Base-by-base conservation (phyloP, 1,139 yeast genomes). In the Zygosaccharomyces pseudobailii region DNA sequence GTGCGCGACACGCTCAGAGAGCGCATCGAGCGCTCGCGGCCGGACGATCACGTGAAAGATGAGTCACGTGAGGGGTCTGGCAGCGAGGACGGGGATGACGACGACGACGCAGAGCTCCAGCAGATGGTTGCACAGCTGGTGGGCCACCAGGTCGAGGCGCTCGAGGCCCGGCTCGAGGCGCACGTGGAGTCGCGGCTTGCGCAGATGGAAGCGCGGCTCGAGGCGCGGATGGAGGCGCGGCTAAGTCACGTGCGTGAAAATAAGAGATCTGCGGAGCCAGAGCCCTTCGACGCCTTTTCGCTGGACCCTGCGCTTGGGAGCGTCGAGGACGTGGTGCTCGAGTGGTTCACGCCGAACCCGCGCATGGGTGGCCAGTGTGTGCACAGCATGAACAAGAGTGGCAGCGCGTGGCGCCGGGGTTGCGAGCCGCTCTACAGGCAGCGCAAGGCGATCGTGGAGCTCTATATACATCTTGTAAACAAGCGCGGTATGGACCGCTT, bases 291-390 rank as follows among this genome's bases (percentile, higher is more conserved):
- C 21, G 24, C 24, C 9, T 61, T 61, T 42, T 38, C 42, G 13
- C 47, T 60, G 47, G 46, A 55, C 28, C 46, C 56, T 2, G 36
- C 40, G 8, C 42, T 59, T 10, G 45, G 48, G 31, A 40, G 56
- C 7, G 57, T 63, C 20, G 62, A 61, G 41, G 63, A 51, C 24
- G 50, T 63, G 3, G 51, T 63, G 17, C 47, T 57, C 20, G 68
- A 63, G 49, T 63, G 67, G 67, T 63, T 62, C 42, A 60, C 66
- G 4, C 68, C 68, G 13, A 62, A 62, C 42, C 62, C 64, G 2
- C 43, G 52, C 2, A 47, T 52, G 51, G 44, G 47, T 20, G 54
- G 57, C 34, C 56, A 61, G 43, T 63, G 65, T 40, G 58, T 63
- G 2, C 67, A 62, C 44, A 55, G 63, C 3, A 60, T 63, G 66